Conservation (phyloP, 108 stramenopile species). For the Cyclotella kingstonii region DNA sequence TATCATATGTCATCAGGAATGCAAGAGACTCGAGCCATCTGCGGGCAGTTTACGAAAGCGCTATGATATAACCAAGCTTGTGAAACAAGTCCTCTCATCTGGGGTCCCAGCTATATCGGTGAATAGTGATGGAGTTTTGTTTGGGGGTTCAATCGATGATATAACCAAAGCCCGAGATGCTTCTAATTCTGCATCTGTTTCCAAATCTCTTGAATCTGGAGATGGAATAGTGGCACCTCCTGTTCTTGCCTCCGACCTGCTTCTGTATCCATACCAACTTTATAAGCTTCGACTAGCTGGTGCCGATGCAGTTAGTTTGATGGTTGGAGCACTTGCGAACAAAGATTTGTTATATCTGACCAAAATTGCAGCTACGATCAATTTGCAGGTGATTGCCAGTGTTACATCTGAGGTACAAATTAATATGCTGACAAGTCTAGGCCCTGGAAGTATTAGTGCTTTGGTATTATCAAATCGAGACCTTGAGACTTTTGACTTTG, state of each 20-base stretch:
- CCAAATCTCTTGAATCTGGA: conserved; percentile 29
- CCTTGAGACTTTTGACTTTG: conserved; percentile 75
- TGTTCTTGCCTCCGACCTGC: conserved; percentile 76
- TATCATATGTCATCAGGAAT: conserved; percentile 39
- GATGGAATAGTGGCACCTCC: conserved; percentile 73
- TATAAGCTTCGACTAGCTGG: conserved; percentile 84
- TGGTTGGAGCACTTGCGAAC: conserved; percentile 64
- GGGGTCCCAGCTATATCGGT: conserved; percentile 66
- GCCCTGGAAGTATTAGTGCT: conserved; percentile 51
- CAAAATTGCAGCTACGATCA: conserved; percentile 74
- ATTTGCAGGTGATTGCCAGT: conserved; percentile 60
- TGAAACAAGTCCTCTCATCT: conserved; percentile 53
- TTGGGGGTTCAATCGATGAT: conserved; percentile 80
- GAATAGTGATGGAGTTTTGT: conserved; percentile 79
- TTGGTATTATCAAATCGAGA: conserved; percentile 74
- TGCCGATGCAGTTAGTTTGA: conserved; percentile 80
- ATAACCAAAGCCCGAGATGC: conserved; percentile 60
- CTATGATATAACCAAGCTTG: conserved; percentile 68
- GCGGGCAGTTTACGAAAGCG: conserved; percentile 76
- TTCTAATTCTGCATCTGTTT: conserved; percentile 44
- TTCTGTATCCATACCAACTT: conserved; percentile 86
- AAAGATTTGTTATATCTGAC: conserved; percentile 83
- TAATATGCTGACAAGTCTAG: conserved; percentile 35
- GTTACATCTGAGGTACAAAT: conserved; percentile 75
- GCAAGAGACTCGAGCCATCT: conserved; percentile 77